Conservation (phyloP, 108 stramenopile genomes). For the Nitzschia sp. region DNA sequence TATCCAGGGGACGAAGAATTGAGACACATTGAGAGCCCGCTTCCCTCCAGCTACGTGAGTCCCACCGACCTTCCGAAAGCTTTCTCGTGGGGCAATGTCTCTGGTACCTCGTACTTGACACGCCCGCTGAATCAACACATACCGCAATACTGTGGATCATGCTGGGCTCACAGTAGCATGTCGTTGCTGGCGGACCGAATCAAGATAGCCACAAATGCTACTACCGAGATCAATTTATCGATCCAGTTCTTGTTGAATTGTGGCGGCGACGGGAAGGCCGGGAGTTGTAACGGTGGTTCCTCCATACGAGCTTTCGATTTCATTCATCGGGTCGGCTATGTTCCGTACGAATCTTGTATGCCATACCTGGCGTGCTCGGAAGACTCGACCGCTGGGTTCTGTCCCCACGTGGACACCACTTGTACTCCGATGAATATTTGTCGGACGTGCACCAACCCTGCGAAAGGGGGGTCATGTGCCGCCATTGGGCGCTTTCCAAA, state of each 20-base stretch:
- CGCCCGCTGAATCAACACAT: slow-evolving; percentile 91
- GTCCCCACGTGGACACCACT: slow-evolving; percentile 68
- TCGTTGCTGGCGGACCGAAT: slow-evolving; percentile 86
- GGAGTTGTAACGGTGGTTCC: slow-evolving; percentile 75
- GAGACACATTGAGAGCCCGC: slow-evolving; percentile 21
- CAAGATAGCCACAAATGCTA: slow-evolving; percentile 84
- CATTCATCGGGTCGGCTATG: slow-evolving; percentile 48
- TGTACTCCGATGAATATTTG: slow-evolving; percentile 78
- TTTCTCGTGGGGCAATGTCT: slow-evolving; percentile 82
- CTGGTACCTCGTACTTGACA: slow-evolving; percentile 80
- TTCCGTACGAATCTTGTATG: slow-evolving; percentile 82
- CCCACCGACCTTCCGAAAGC: slow-evolving; percentile 43
- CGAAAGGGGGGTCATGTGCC: slow-evolving; percentile 29
- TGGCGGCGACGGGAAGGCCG: slow-evolving; percentile 47
- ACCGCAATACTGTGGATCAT: slow-evolving; percentile 73
- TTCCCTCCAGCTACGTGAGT: slow-evolving; percentile 22
- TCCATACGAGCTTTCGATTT: slow-evolving; percentile 73
- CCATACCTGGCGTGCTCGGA: slow-evolving; percentile 82
- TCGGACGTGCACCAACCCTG: slow-evolving; percentile 62
- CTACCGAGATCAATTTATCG: slow-evolving; percentile 56
- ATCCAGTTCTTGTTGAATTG: slow-evolving; percentile 88
- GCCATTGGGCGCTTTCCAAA: slow-evolving; percentile 75
- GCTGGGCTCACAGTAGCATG: slow-evolving; percentile 90
- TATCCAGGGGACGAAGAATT: slow-evolving; percentile 14
- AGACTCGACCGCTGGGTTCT: slow-evolving; percentile 80